Evolutionary conservation across 495 filamentous ascomycete species (phyloP), one percentile per base, ranked within the genome.

Genomic region (Trichoderma asperelloides): DNA sequence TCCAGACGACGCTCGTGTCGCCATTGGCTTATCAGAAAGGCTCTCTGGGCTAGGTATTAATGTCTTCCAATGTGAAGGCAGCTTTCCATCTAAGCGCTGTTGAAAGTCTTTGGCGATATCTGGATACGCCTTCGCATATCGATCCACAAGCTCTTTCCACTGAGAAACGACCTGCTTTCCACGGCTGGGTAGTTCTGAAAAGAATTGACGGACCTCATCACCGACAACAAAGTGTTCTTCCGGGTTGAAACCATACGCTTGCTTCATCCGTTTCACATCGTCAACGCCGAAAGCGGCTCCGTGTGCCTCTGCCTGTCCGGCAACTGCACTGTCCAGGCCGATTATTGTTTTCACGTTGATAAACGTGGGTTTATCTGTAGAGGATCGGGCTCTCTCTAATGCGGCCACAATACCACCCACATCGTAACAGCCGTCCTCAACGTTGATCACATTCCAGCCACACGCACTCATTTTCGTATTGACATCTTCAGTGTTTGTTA

Each of bases 281-380:
- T 97, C 94, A 67, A 86, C 84, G 84, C 97, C 97, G 49, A 98
- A 86, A 66, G 95, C 88, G 76, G 92, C 91, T 69, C 95, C 95
- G 85, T 98, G 95, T 67, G 98, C 95, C 76, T 90, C 91, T 73
- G 89, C 87, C 72, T 95, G 97, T 72, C 96, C 96, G 80, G 93
- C 86, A 63, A 93, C 85, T 82, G 91, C 86, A 71, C 96, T 98
- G 70, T 96, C 95, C 81, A 89, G 97, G 75, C 95, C 95, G 74
- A 98, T 98, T 76, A 91, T 98, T 72, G 95, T 98, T 71, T 88
- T 95, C 67, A 98, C 88, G 82, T 95, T 93, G 84, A 98, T 98
- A 71, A 98, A 82, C 62, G 95, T 89, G 66, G 95, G 95, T 88
- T 97, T 98, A 84, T 98, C 87, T 74, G 82, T 97, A 79, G 96